Evolutionary conservation across 148 eudicot species (phyloP).

Genomic region (Oxyria digyna): DNA sequence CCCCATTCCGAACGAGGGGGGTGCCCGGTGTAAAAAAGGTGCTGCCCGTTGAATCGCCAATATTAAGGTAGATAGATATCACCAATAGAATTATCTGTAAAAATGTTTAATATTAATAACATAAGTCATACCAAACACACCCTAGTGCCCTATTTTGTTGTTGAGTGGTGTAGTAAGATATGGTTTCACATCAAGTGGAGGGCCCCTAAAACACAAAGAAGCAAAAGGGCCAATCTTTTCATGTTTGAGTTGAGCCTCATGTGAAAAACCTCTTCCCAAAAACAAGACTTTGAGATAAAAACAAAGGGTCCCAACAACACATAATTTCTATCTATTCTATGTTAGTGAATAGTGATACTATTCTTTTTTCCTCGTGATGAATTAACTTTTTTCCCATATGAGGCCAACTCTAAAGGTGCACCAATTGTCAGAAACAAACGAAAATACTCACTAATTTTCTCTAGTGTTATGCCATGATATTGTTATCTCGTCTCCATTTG

Average conservation of each 20-base stretch:
- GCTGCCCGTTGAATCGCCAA: no score
- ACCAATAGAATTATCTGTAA: no score
- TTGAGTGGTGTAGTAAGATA: slow-evolving; percentile 6
- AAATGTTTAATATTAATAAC: no score
- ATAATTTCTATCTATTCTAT: not conserved
- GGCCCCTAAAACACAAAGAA: not conserved
- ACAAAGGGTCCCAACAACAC: not conserved
- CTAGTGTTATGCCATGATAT: not conserved
- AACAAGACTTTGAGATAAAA: not conserved
- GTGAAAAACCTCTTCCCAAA: not conserved
- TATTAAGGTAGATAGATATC: no score
- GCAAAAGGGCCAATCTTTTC: slow-evolving; percentile 4
- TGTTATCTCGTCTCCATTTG: not conserved
- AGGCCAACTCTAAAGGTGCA: not conserved
- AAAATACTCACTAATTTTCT: not conserved
- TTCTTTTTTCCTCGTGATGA: not conserved
- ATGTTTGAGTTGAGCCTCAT: slow-evolving; percentile 4
- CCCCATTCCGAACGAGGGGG: no score
- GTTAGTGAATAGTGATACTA: not conserved
- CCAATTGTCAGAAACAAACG: not conserved
- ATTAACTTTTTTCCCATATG: slow-evolving; percentile 1
- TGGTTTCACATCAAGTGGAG: not conserved
- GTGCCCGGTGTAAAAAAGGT: no score
- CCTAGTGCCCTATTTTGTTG: not conserved
- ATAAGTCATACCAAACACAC: no score